Evolutionary conservation across 441 rosid species (phyloP).

Genomic region (Manihot esculenta): DNA sequence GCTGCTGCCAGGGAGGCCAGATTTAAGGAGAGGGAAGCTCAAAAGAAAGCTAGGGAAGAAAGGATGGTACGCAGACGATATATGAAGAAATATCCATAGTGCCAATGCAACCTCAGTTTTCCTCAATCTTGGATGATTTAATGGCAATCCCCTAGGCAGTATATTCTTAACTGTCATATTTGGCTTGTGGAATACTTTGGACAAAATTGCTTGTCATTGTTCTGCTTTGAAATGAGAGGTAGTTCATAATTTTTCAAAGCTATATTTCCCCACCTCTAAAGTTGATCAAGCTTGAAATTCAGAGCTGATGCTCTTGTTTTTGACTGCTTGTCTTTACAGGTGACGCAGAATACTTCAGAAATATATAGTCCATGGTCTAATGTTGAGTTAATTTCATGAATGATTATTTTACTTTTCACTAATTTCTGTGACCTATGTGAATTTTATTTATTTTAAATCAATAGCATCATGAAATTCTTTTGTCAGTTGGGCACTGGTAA

Average conservation of each 20-base stretch:
- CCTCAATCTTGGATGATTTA: neutral
- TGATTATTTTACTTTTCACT: neutral
- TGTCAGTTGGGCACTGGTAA: neutral
- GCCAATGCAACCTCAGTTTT: neutral
- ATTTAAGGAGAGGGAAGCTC: conserved; percentile 39
- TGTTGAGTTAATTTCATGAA: neutral
- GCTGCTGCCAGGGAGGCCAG: conserved; percentile 31
- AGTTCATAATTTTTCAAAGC: neutral
- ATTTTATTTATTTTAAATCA: too few relatives aligned
- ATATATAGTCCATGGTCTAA: neutral
- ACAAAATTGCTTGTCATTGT: neutral
- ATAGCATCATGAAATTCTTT: neutral
- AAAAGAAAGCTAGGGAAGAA: conserved; percentile 37
- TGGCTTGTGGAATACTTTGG: neutral
- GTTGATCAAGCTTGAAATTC: conserved; percentile 4
- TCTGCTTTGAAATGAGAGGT: neutral
- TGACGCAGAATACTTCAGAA: neutral
- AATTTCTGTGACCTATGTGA: neutral
- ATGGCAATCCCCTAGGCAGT: neutral
- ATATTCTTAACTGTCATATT: neutral
- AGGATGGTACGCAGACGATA: conserved; percentile 15
- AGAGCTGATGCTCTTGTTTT: conserved; percentile 10
- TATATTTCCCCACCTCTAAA: neutral
- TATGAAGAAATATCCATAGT: conserved; percentile 9
- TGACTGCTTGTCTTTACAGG: neutral